Percentiles rank a stretch among this genome's conserved stretches.
These are phyloP conservation scores for Vanrija sp. DNA, from an alignment of 1,284 basidiomycete genomes.

Conservation along the genomic window DNA sequence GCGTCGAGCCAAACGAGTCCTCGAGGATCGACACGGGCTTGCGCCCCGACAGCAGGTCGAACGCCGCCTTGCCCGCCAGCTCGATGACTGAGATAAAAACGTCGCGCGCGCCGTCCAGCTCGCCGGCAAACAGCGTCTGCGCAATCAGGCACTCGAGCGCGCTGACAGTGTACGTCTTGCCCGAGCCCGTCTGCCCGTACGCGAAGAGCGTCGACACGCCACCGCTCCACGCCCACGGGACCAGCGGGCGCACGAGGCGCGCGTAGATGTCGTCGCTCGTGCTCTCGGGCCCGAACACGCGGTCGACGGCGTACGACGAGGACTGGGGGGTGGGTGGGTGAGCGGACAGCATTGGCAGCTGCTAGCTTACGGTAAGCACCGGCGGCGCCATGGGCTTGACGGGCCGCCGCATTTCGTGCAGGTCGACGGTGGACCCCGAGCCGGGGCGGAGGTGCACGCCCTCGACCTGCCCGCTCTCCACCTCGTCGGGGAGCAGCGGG, in stretches of 20 bases:
- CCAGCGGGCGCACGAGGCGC: background rate
- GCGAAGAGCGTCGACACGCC: conserved; percentile 3
- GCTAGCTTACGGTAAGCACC: background rate
- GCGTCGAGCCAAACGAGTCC: background rate
- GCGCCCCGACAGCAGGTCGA: background rate
- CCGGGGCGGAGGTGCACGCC: background rate
- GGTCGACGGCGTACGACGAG: background rate
- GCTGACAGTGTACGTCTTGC: conserved; percentile 1
- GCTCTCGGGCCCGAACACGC: background rate
- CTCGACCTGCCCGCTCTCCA: background rate
- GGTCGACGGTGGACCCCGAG: background rate
- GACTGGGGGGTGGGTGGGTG: background rate
- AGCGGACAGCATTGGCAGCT: too few species aligned
- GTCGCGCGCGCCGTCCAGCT: background rate
- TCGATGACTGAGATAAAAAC: background rate
- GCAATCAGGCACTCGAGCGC: background rate
- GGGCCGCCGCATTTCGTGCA: background rate
- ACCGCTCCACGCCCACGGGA: background rate
- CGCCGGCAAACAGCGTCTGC: background rate
- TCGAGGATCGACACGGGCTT: background rate
- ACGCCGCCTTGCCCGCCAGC: background rate
- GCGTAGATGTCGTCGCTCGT: background rate
- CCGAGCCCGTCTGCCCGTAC: conserved; percentile 4
- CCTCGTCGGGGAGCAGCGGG: background rate
- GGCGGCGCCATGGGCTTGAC: background rate